phyloP scores from a whole-genome alignment of 176 grass and related monocot genomes.

The Musa acuminata region DNA sequence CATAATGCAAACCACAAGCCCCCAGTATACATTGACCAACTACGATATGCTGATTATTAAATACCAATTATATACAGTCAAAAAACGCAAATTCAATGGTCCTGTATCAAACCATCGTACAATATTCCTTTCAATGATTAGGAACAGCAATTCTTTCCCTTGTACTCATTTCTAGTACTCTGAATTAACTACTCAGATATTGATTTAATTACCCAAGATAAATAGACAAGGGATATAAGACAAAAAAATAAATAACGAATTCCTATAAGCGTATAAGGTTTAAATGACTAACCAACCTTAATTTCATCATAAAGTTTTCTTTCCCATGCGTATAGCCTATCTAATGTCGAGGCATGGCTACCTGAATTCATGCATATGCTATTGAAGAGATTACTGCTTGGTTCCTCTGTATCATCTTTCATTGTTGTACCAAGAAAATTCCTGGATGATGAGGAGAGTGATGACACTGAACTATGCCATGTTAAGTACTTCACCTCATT shows the following conservation, averaged over 20 bases:
- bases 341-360: slow-evolving; percentile 87
- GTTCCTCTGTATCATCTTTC: slow-evolving; percentile 45
- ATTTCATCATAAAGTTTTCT: slow-evolving; percentile 98
- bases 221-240: too few relatives aligned
- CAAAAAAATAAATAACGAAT: background rate
- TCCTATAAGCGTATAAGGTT: background rate
- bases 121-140: background rate
- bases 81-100: too few relatives aligned
- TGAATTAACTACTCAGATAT: background rate
- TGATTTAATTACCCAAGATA: too few relatives aligned
- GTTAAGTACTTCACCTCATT: slow-evolving; percentile 65
- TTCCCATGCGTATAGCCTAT: slow-evolving; percentile 95
- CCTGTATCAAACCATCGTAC: background rate
- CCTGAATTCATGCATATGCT: slow-evolving; percentile 90
- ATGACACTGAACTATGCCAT: slow-evolving; percentile 82
- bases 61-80: background rate
- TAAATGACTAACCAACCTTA: slow-evolving; percentile 38
- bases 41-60: background rate
- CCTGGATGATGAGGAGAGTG: slow-evolving; percentile 77
- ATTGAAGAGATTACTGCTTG: slow-evolving; percentile 49
- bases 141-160: background rate
- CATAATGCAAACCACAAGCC: too few relatives aligned
- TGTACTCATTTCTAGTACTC: background rate
- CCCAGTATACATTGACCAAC: background rate
- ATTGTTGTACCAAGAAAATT: slow-evolving; percentile 45